Base-by-base conservation (phyloP, 306 rosid genomes). In the Lathyrus sativus region DNA sequence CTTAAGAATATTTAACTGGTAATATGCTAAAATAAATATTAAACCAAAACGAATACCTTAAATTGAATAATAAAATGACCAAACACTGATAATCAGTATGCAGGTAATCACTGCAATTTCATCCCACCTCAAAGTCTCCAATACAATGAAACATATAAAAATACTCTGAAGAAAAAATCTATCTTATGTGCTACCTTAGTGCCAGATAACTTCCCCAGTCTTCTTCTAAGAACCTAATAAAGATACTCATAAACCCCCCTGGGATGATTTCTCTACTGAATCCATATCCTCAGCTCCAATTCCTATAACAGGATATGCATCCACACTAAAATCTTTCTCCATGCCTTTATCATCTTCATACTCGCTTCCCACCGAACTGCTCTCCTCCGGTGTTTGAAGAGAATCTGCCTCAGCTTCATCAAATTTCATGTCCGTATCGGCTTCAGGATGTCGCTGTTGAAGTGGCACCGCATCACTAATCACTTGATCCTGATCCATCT, bases 381-480 rank as follows among this genome's bases (percentile, higher is more conserved):
- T 83, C 75, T 86, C 84, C 9, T 85, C 85, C 0, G 78, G 74
- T 0, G 83, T 84, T 54, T 75, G 81, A 53, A 60, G 48, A 29
- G 82, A 83, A 4, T 79, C 84, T 2, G 41, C 79, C 62, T 80
- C 89, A 0, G 78, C 37, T 55, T 83, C 95, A 31, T 85, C 83
- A 9, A 64, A 19, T 74, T 81, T 85, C 3, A 70, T 62, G n/a
- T 74, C 79, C 3, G 74, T 26, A 29, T 76, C 85, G 4, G 67
- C 78, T 17, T 72, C 85, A 0, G 97, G 99, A 62, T 78, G 83
- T 46, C 86, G 78, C 56, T 88, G 96, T 42, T 76, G 96, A 19
- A 88, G 82, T 3, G 96, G 99, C 57, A 86, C 80, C 1, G 90
- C 96, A 58, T 93, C 85, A 26, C 87, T 87, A 68, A 90, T 77